Percentiles rank a stretch among this genome's conserved stretches.
Conservation (phyloP, 345 rosid genomes). For the Melaleuca alternifolia region DNA sequence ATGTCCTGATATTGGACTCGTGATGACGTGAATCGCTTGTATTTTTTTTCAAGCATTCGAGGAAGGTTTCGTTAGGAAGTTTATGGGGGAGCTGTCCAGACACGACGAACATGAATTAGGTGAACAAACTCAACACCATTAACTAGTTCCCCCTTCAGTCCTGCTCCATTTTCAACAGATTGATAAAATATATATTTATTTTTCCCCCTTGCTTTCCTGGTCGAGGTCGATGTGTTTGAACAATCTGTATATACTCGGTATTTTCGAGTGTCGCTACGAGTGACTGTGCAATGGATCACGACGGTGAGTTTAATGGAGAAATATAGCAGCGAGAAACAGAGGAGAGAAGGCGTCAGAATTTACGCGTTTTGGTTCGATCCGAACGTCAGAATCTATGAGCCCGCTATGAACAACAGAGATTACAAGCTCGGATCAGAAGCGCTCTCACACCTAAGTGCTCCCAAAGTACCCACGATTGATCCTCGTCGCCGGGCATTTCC, state of each 20-base stretch:
- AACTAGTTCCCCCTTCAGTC: background rate
- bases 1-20: background rate
- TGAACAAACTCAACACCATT: background rate
- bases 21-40: too few species aligned
- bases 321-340: background rate
- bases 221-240: background rate
- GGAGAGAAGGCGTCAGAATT: rapidly evolving
- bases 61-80: background rate
- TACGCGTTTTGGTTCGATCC: background rate
- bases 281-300: background rate
- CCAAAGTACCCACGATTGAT: background rate
- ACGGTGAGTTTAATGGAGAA: background rate
- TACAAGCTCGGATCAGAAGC: background rate
- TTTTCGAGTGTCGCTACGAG: too few species aligned
- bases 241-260: background rate
- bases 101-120: background rate
- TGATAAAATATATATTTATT: background rate
- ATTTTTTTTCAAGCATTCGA: too few species aligned
- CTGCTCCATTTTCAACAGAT: background rate
- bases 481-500: background rate
- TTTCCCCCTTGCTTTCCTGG: background rate
- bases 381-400: background rate
- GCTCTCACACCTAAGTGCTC: background rate
- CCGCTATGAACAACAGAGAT: background rate
- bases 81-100: background rate